Evolutionary conservation across 495 filamentous ascomycete species (phyloP), one percentile per base, ranked within the genome.

Genomic region (Talaromyces nanjingensis): DNA sequence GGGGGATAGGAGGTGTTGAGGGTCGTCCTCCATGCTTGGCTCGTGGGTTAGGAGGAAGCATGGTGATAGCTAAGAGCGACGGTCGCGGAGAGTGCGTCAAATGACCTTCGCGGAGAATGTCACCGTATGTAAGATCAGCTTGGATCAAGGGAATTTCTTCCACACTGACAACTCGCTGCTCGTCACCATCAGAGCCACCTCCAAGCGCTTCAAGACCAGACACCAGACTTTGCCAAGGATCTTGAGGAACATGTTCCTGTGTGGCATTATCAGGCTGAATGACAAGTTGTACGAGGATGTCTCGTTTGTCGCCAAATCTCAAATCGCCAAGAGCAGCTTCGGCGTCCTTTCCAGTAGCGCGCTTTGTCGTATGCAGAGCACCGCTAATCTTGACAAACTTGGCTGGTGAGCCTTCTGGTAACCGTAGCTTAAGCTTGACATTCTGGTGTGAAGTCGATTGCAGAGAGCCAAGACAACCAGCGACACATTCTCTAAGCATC

Each of bases 351-450:
- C 94, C 94, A 52, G 93, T 96, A n/a, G 94, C 96, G 60, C 94
- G 90, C 77, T 98, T 98, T 0, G 94, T 97, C 63, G 96, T 93
- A 72, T 98, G 94, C 24, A 99, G 82, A 14, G 94, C 94, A 54
- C 94, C 94, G 70, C 92, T 97, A 69, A 98, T 98, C 79, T 99
- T 99, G 70, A 96, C 90, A 70, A 99, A 97, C 70, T 94, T 96
- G 67, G 96, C 94, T 2, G 94, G 94, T 2, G 94, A 99, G 8
- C 94, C 94, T 74, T 99, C 94, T 0, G 94, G 94, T 1, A 99
- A 80, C 49, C 89, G 89, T 39, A 99, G 87, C 80, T 96, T 98
- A 57, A 99, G 83, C 76, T 97, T 98, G 63, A 93, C 94, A 71
- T 98, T 99, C 73, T 98, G 96, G 76, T 99, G 94, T n/a, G 96